Evolutionary conservation across 2,329 filamentous ascomycete genomes (phyloP), one percentile per base, ranked within the genome.

Genomic region (Colletotrichum eremochloae): DNA sequence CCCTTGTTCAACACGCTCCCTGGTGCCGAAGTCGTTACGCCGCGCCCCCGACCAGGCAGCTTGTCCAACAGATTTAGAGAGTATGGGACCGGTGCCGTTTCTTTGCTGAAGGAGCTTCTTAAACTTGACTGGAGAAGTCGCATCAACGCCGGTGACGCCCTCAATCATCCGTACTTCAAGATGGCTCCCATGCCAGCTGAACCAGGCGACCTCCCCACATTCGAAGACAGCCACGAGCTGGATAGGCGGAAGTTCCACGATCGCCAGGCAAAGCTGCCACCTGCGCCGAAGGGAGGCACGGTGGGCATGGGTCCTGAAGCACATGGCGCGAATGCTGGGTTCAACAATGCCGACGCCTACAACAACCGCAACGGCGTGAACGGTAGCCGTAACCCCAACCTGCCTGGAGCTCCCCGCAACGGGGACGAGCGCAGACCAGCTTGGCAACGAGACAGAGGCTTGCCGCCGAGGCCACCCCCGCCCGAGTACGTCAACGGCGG

Each of bases 211-310:
- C 88, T 99, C n/a, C 96, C 96, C 2, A 89, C 86, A 20, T 98
- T 97, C 78, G 94, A 97, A 79, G 96, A 98, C 78, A 97, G 95
- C 56, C 96, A 99, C 82, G 96, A 99, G 81, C 86, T 98, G n/a
- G 96, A 99, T 80, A 90, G 96, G 63, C 91, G 95, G 80, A 97
- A 96, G 82, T 96, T 95, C 76, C 92, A 97, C 75, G 93, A 95
- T 71, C 92, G 96, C 78, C 94, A 94, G 78, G 93, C 93, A 31
- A 93, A 92, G 31, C 87, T 96, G 14, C 96, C 96, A 5, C 96
- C 96, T 15, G 96, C 96, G 0, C 96, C 96, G 0, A 95, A 96
- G 76, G 96, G 95, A 15, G 96, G 94, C 5, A 95, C 94, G 1
- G 95, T 97, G 3, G 96, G 96, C 18, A 90, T 94, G 77, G 90